Conservation (phyloP, 2,329 filamentous ascomycete genomes). For the Sclerotinia trifoliorum region DNA sequence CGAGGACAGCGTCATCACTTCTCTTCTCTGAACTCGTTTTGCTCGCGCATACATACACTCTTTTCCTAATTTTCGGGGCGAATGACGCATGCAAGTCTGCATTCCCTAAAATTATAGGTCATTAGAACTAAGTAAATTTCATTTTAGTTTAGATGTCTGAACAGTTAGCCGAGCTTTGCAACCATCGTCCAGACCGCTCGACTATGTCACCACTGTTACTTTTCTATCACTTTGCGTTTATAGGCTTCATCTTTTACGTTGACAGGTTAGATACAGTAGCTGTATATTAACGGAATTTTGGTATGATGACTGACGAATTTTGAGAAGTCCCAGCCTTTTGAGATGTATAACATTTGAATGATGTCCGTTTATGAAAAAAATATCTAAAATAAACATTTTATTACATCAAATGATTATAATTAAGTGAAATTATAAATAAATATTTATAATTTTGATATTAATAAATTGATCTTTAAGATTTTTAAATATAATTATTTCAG, state of each 20-base stretch:
- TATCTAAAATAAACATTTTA: too few relatives aligned
- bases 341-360: background rate
- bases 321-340: background rate
- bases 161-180: too few relatives aligned
- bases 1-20: background rate
- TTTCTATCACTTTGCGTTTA: background rate
- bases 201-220: background rate
- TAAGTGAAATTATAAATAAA: too few relatives aligned
- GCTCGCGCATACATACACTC: background rate
- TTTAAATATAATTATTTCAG: too few relatives aligned
- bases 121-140: background rate
- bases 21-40: background rate
- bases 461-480: too few relatives aligned
- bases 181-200: background rate
- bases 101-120: background rate
- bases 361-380: background rate
- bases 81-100: background rate
- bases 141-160: too few relatives aligned
- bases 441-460: too few relatives aligned
- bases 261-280: background rate
- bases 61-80: fast-evolving
- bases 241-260: too few relatives aligned
- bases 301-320: background rate
- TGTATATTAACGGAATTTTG: too few relatives aligned
- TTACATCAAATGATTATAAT: too few relatives aligned